Conservation (phyloP, 805 yeast genomes). For the Dipodascopsis uninucleata region DNA sequence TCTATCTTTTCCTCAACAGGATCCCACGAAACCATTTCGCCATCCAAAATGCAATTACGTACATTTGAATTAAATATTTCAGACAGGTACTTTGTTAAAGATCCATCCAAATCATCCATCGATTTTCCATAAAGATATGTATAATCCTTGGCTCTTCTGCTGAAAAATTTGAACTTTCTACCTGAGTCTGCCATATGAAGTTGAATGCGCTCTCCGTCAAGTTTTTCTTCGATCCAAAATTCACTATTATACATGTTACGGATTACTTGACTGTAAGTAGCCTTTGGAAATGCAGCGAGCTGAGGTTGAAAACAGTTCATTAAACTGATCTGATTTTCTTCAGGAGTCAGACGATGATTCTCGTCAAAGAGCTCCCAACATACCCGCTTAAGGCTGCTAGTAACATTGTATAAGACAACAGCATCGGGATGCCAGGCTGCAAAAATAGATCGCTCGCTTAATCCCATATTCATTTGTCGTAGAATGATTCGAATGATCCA, state of each 20-base stretch:
- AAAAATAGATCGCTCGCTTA: slow-evolving; percentile 58
- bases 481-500: slow-evolving; percentile 68
- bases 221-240: slow-evolving; percentile 80
- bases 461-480: slow-evolving; percentile 46
- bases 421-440: slow-evolving; percentile 79
- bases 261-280: slow-evolving; percentile 48
- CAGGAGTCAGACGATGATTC: slow-evolving; percentile 39
- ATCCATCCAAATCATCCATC: slow-evolving; percentile 42
- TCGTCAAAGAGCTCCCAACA: slow-evolving; percentile 58
- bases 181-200: slow-evolving; percentile 59
- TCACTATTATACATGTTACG: slow-evolving; percentile 36
- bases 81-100: slow-evolving; percentile 51
- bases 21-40: slow-evolving; percentile 92
- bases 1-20: slow-evolving; percentile 47
- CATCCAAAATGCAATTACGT: slow-evolving; percentile 59
- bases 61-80: slow-evolving; percentile 41
- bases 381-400: slow-evolving; percentile 58
- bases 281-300: slow-evolving; percentile 55
- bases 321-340: slow-evolving; percentile 44
- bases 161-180: slow-evolving; percentile 47
- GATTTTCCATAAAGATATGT: slow-evolving; percentile 64
- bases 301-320: slow-evolving; percentile 71
- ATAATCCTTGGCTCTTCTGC: slow-evolving; percentile 71
- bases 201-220: slow-evolving; percentile 89
- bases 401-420: slow-evolving; percentile 55